A percentile compares a stretch with the other conserved stretches of the same genome.
Conservation (phyloP, 179 eudicot species). For the Gypsophila paniculata region DNA sequence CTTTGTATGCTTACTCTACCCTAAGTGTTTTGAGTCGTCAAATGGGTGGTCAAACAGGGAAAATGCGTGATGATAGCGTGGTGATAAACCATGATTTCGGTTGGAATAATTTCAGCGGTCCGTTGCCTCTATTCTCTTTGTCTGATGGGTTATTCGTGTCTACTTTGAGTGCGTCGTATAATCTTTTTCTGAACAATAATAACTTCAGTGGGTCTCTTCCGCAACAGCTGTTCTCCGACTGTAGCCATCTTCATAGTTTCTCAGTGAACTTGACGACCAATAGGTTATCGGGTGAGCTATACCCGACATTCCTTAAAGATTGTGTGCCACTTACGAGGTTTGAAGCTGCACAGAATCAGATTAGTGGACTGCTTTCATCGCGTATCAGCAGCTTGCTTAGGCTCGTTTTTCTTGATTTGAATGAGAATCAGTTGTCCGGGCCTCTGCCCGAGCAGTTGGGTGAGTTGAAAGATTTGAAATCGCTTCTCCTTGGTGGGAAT, state of each 20-base stretch:
- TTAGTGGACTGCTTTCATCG: conserved; percentile 36
- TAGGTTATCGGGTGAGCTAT: conserved; percentile 38
- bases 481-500: conserved; percentile 40
- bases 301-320: conserved; percentile 27
- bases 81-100: conserved; percentile 46
- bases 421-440: conserved; percentile 41
- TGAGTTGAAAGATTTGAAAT: conserved; percentile 29
- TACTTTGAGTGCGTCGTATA: conserved; percentile 24
- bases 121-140: conserved; percentile 35
- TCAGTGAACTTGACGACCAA: conserved; percentile 47
- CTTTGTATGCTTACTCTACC: conserved; percentile 29
- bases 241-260: conserved; percentile 33
- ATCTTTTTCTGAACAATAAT: conserved; percentile 38
- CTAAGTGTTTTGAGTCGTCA: conserved; percentile 25
- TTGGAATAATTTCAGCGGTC: conserved; percentile 42
- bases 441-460: conserved; percentile 43
- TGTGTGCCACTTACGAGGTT: conserved; percentile 37
- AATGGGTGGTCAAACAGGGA: conserved; percentile 21
- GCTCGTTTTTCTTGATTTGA: conserved; percentile 43
- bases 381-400: conserved; percentile 31
- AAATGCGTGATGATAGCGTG: conserved; percentile 11
- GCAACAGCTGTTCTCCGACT: conserved; percentile 31
- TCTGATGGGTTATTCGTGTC: conserved; percentile 21
- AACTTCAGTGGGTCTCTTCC: conserved; percentile 38
- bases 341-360: conserved; percentile 46